A percentile compares a stretch with the other conserved stretches of the same genome.
Evolutionary conservation across 2,329 filamentous ascomycete species (phyloP).

Genomic region (Elsinoe batatas): DNA sequence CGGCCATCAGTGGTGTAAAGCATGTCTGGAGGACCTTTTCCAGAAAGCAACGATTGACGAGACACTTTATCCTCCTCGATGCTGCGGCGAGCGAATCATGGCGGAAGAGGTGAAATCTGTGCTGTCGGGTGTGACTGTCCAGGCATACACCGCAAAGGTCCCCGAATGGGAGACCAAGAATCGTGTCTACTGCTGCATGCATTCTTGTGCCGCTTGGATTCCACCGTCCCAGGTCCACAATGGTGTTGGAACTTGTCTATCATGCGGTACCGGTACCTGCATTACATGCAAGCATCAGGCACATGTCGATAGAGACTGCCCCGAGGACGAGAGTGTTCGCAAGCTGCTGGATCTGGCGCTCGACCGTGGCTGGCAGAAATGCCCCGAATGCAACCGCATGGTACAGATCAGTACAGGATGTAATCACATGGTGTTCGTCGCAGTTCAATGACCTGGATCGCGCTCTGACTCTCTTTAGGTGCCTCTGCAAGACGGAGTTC

Average conservation of each 20-base stretch:
- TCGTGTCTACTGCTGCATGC: slow-evolving; percentile 40
- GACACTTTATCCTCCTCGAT: slow-evolving; percentile 44
- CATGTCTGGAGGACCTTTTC: too few species aligned
- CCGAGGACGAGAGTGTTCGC: too few species aligned
- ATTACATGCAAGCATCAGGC: slow-evolving; percentile 36
- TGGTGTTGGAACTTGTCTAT: slow-evolving; percentile 32
- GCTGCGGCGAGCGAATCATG: slow-evolving; percentile 37
- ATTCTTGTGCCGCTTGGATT: slow-evolving; percentile 40
- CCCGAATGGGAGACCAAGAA: slow-evolving; percentile 39
- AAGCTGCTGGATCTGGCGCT: too few species aligned
- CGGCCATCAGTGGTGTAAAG: too few species aligned
- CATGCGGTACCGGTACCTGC: slow-evolving; percentile 40
- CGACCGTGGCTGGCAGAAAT: too few species aligned
- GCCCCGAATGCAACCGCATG: too few species aligned
- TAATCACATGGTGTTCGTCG: too few species aligned
- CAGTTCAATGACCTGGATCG: neutral
- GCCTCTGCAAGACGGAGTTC: slow-evolving; percentile 23
- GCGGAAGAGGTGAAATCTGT: slow-evolving; percentile 25
- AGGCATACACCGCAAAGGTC: slow-evolving; percentile 33
- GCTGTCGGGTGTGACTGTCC: slow-evolving; percentile 27
- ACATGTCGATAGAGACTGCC: too few species aligned
- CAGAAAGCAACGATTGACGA: slow-evolving; percentile 29
- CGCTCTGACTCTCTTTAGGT: slow-evolving; percentile 16
- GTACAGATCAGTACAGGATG: too few species aligned
- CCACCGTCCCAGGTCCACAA: slow-evolving; percentile 22